These are phyloP conservation scores for Eucalyptus pumila DNA, from an alignment of 345 rosid genomes.

Conservation along the genomic window DNA sequence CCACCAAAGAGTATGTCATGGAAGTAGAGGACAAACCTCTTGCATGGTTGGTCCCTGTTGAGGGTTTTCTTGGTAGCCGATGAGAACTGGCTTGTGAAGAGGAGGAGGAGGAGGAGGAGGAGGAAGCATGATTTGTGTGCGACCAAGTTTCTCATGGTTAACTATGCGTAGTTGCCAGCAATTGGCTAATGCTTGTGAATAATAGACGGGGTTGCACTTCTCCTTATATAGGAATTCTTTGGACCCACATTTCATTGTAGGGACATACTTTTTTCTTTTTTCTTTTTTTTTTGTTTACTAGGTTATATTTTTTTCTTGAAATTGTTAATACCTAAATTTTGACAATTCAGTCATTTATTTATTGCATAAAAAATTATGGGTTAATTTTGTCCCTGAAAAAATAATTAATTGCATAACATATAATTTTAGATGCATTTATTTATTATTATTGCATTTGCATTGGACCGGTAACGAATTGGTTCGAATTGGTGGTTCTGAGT, in stretches of 20 bases:
- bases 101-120: conserved; percentile 2
- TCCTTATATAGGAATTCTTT: background rate
- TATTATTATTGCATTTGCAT: too few species aligned
- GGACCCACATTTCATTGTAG: background rate
- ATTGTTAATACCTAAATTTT: too few species aligned
- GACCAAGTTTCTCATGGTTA: background rate
- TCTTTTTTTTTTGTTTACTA: too few species aligned
- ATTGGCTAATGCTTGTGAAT: background rate
- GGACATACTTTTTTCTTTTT: background rate
- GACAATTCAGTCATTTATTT: accelerated
- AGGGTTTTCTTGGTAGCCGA: conserved; percentile 2
- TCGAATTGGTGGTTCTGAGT: too few species aligned
- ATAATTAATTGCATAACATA: too few species aligned
- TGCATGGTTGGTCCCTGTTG: conserved; percentile 33
- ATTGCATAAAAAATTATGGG: too few species aligned
- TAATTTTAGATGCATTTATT: too few species aligned
- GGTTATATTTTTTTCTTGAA: too few species aligned
- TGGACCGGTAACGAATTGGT: accelerated
- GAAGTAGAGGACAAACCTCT: conserved; percentile 32
- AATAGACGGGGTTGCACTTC: background rate
- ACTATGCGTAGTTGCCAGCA: background rate
- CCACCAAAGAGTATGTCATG: conserved; percentile 47
- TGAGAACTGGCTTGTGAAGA: conserved; percentile 4
- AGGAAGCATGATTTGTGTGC: background rate
- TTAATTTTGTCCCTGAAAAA: too few species aligned